phyloP scores from a whole-genome alignment of 2,329 filamentous ascomycete species.

The Microcyclospora pomicola region DNA sequence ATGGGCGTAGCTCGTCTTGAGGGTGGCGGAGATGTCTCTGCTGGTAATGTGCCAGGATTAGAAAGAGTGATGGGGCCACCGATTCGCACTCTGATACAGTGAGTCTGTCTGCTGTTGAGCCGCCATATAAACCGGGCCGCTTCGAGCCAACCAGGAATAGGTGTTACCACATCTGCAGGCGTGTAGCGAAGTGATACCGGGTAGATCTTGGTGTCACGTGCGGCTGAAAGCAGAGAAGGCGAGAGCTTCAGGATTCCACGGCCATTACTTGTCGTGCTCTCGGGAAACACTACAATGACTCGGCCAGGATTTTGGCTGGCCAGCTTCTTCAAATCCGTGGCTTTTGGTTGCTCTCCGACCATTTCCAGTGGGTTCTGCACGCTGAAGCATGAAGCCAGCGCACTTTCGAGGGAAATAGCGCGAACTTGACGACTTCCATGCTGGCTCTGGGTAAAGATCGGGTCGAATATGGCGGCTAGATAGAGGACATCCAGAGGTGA shows the following conservation, averaged over 20 bases:
- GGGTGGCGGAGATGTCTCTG: neutral
- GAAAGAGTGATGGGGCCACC: slow-evolving; percentile 51
- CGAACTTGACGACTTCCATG: slow-evolving; percentile 53
- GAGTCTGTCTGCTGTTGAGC: slow-evolving; percentile 68
- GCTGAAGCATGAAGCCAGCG: slow-evolving; percentile 47
- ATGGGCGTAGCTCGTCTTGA: slow-evolving; percentile 8
- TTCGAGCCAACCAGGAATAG: slow-evolving; percentile 51
- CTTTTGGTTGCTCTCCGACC: slow-evolving; percentile 11
- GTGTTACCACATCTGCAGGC: slow-evolving; percentile 78
- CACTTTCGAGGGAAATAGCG: slow-evolving; percentile 61
- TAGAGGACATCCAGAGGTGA: slow-evolving; percentile 89
- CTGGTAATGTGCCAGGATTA: slow-evolving; percentile 16
- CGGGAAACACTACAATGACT: slow-evolving; percentile 77
- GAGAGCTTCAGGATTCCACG: slow-evolving; percentile 76
- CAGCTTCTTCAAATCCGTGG: slow-evolving; percentile 33
- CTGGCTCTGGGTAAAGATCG: slow-evolving; percentile 68
- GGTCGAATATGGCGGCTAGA: slow-evolving; percentile 89
- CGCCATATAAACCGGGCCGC: slow-evolving; percentile 71
- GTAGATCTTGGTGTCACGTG: slow-evolving; percentile 62
- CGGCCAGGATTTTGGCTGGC: slow-evolving; percentile 55
- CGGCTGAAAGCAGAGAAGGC: slow-evolving; percentile 57
- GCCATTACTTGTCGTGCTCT: slow-evolving; percentile 89
- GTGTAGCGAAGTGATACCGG: slow-evolving; percentile 84
- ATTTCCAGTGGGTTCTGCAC: slow-evolving; percentile 8
- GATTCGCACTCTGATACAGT: slow-evolving; percentile 81